Evolutionary conservation across 129 eudicot species (phyloP).

Genomic region (Flaveria bidentis): DNA sequence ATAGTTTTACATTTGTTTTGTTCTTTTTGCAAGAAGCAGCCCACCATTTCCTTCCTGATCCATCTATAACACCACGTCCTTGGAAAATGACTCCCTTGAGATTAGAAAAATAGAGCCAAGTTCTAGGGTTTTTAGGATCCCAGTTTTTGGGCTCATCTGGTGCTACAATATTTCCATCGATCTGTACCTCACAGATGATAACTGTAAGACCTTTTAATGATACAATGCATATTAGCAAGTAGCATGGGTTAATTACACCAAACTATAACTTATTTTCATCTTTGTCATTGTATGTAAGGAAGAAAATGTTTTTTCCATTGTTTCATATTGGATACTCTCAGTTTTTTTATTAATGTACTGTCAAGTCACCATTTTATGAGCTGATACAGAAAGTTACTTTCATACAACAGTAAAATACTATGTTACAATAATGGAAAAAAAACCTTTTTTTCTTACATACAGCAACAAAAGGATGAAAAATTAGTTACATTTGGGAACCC

Average conservation of each 20-base stretch:
- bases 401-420: neutral
- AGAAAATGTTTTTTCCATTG: neutral
- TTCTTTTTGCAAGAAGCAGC: slow-evolving; percentile 97
- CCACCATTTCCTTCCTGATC: slow-evolving; percentile 99
- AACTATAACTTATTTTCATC: neutral
- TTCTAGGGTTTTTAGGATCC: slow-evolving; percentile 69
- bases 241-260: neutral
- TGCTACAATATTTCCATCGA: slow-evolving; percentile 85
- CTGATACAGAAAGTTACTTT: neutral
- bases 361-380: neutral
- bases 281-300: neutral
- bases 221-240: neutral
- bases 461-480: neutral
- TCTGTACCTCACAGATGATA: slow-evolving; percentile 43
- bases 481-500: neutral
- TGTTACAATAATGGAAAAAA: neutral
- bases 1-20: slow-evolving; percentile 70
- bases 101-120: slow-evolving; percentile 77
- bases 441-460: neutral
- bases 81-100: slow-evolving; percentile 57
- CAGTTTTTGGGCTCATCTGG: slow-evolving; percentile 81
- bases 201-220: slow-evolving; percentile 4
- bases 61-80: slow-evolving; percentile 92
- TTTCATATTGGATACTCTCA: neutral
- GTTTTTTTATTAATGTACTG: neutral